phyloP scores from a whole-genome alignment of 2,329 filamentous ascomycete species.

The Nemania sp. region DNA sequence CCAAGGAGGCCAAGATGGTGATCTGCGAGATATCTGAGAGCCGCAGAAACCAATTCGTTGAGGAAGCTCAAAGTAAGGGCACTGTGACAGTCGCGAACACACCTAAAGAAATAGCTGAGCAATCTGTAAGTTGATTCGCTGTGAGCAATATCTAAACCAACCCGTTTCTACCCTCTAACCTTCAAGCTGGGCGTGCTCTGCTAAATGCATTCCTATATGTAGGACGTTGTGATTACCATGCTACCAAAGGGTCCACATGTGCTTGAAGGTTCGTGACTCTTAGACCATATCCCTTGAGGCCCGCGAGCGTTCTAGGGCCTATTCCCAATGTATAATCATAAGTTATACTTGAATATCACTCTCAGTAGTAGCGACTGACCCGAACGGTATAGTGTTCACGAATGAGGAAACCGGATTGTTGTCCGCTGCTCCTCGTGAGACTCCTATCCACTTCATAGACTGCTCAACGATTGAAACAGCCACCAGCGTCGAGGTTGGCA shows the following conservation, averaged over 20 bases:
- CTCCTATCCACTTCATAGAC: constrained; percentile 21
- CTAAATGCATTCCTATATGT: background rate
- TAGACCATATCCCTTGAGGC: background rate
- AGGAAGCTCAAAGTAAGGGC: constrained; percentile 11
- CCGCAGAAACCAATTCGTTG: constrained; percentile 15
- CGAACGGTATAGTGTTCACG: constrained; percentile 2
- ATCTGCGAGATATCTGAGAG: constrained; percentile 21
- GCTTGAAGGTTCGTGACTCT: constrained; percentile 9
- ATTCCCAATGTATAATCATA: too few species aligned
- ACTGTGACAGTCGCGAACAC: constrained; percentile 7
- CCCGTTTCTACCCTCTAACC: background rate
- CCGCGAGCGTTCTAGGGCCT: background rate
- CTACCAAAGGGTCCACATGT: constrained; percentile 18
- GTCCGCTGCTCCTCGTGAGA: constrained; percentile 14
- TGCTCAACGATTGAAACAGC: constrained; percentile 20
- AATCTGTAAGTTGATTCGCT: constrained; percentile 22
- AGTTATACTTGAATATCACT: background rate
- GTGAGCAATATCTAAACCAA: background rate
- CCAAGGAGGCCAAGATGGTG: constrained; percentile 19
- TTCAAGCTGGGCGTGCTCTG: background rate
- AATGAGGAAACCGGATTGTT: constrained; percentile 16
- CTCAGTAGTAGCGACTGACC: background rate
- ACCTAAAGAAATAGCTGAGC: constrained; percentile 19
- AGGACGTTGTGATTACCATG: constrained; percentile 25
- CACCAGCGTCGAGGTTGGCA: constrained; percentile 19